A percentile compares a stretch with the other conserved stretches of the same genome.
Conservation (phyloP, 208 protist species). For the Leishmania arabica region DNA sequence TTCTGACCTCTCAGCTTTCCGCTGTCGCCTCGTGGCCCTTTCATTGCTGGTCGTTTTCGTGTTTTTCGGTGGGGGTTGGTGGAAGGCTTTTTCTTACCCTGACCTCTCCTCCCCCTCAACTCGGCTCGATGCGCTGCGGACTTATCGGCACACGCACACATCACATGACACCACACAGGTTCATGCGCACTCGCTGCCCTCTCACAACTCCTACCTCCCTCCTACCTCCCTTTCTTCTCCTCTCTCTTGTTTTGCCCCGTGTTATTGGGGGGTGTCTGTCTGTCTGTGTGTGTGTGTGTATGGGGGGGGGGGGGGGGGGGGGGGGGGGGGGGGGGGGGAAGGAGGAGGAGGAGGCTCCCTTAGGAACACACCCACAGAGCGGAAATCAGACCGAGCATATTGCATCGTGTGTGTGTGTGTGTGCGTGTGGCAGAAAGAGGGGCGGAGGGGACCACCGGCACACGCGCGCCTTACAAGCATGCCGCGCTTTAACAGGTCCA, state of each 20-base stretch:
- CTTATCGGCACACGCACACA: background rate
- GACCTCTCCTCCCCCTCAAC: background rate
- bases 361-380: background rate
- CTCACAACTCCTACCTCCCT: background rate
- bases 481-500: constrained; percentile 37
- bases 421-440: background rate
- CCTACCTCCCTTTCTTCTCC: background rate
- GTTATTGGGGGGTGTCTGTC: background rate
- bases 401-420: background rate
- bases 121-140: background rate
- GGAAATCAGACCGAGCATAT: background rate
- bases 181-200: background rate
- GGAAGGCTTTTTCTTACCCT: background rate
- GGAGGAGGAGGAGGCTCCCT: too few relatives aligned
- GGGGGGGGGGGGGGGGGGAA: too few relatives aligned
- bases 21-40: background rate
- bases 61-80: background rate
- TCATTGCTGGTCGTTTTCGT: background rate
- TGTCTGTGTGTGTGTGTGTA: background rate
- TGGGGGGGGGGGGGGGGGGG: too few relatives aligned
- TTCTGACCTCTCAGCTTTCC: background rate
- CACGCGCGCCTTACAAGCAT: background rate
- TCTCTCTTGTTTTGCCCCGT: background rate
- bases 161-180: background rate
- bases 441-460: background rate